Evolutionary conservation across 2,329 filamentous ascomycete species (phyloP), one percentile per base, ranked within the genome.

Genomic region (Cytospora chrysosperma): DNA sequence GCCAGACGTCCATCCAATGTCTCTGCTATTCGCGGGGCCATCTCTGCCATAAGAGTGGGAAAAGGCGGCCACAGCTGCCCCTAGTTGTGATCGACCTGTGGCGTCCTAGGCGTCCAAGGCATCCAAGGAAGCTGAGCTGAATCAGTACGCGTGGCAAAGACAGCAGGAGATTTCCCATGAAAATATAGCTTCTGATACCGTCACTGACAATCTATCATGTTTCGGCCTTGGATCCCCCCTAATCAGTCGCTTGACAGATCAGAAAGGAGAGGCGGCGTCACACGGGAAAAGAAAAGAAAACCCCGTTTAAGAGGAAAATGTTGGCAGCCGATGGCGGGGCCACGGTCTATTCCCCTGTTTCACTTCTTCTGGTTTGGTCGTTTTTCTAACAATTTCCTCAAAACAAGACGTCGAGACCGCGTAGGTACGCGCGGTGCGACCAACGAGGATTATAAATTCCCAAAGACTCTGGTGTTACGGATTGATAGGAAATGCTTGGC

Each of bases 71-170:
- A 47, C 17, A 27, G 30, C n/a, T 56, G 52, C 40, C 27, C 30
- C 13, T 52, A 43, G 43, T 37, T 24, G 40, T n/a, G 28, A 40
- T 37, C 21, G 43, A 32, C 53, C 17, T 52, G 51, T 56, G 53
- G 59, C 53, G 47, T 56, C 59, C 30, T 50, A 43, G 53, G 59
- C 53, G 47, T 52, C 53, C 30, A n/a, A n/a, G 51, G 53, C 19
- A 40, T n/a, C n/a, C n/a, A n/a, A n/a, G n/a, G n/a, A 24, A 50
- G 51, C 56, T 51, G 28, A 62, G 43, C 30, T 56, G 59, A 40
- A 49, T n/a, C 17, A 47, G 40, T 17, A 4, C 40, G 26, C 26
- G 26, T 49, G 26, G 37, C 55, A 17, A 49, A 26, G 8, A 24
- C 34, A 17, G 43, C 37, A 32, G 40, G 40, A 24, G n/a, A 24